phyloP scores from a whole-genome alignment of 2,329 filamentous ascomycete species.

The Triangularia verruculosa region DNA sequence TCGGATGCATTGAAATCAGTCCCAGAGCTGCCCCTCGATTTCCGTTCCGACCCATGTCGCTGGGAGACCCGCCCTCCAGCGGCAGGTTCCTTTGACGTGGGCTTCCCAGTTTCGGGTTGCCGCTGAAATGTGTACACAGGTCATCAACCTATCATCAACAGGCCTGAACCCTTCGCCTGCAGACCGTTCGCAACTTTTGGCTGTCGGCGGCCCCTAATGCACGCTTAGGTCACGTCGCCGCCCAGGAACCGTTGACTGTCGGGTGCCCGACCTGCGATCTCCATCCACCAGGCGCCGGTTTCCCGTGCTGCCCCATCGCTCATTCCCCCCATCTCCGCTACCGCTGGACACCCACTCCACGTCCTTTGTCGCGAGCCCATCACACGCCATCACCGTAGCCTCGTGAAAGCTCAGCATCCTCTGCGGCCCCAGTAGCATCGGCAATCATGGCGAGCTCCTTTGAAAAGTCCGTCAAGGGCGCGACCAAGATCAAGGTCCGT shows the following conservation, averaged over 20 bases:
- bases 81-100: conserved; percentile 17
- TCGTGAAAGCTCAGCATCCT: background rate
- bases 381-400: background rate
- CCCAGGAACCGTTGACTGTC: background rate
- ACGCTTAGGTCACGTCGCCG: background rate
- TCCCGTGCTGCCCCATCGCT: background rate
- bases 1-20: background rate
- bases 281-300: background rate
- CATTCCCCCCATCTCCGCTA: background rate
- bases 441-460: conserved; percentile 76
- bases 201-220: background rate
- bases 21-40: conserved; percentile 8
- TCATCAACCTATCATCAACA: background rate
- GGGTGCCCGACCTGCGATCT: background rate
- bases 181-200: background rate
- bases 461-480: conserved; percentile 98
- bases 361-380: background rate
- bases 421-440: background rate
- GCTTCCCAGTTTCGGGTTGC: conserved; percentile 9
- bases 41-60: conserved; percentile 9
- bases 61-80: conserved; percentile 6
- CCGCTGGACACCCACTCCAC: background rate
- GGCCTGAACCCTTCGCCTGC: background rate
- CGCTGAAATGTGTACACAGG: background rate
- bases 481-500: conserved; percentile 90